Evolutionary conservation across 495 filamentous ascomycete species (phyloP).

Genomic region (Chaetomidium leptoderma): DNA sequence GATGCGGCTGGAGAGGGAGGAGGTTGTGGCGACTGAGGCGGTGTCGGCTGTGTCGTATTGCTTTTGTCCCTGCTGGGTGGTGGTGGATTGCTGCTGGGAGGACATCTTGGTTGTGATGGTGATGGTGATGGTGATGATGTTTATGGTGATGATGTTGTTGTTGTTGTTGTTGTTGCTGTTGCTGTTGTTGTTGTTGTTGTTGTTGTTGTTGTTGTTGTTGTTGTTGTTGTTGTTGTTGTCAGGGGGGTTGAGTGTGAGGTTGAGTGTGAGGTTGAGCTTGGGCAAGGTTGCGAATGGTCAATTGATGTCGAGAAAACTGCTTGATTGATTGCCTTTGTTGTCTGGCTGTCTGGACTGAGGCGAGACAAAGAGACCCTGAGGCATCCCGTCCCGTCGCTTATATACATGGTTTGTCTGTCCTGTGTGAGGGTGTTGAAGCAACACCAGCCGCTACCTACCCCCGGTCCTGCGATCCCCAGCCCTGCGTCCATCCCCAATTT

Average conservation of each 20-base stretch:
- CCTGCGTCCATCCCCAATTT: neutral
- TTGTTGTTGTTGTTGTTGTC: slow-evolving; percentile 6
- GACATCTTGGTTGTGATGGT: neutral
- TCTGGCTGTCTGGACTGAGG: slow-evolving; percentile 3
- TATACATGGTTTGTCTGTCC: neutral
- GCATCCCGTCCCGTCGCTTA: neutral
- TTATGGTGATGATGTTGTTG: slow-evolving; percentile 7
- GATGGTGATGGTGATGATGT: slow-evolving; percentile 5
- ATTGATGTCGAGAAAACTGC: neutral
- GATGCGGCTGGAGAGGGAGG: slow-evolving; percentile 23
- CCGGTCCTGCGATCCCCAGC: neutral
- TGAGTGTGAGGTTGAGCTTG: neutral
- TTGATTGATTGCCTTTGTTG: slow-evolving; percentile 2
- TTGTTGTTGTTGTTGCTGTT: slow-evolving; percentile 2
- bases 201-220: slow-evolving; percentile 8
- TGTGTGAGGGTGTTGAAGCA: neutral
- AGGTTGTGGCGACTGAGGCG: slow-evolving; percentile 17
- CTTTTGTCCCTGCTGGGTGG: too few relatives aligned
- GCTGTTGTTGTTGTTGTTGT: neutral
- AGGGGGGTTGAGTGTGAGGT: neutral
- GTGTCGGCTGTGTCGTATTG: slow-evolving; percentile 7
- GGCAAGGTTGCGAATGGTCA: neutral
- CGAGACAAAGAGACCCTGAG: neutral
- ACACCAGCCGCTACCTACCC: neutral
- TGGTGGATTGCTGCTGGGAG: neutral